Base-by-base conservation (phyloP, 441 rosid species). In the Gossypium gossypioides region DNA sequence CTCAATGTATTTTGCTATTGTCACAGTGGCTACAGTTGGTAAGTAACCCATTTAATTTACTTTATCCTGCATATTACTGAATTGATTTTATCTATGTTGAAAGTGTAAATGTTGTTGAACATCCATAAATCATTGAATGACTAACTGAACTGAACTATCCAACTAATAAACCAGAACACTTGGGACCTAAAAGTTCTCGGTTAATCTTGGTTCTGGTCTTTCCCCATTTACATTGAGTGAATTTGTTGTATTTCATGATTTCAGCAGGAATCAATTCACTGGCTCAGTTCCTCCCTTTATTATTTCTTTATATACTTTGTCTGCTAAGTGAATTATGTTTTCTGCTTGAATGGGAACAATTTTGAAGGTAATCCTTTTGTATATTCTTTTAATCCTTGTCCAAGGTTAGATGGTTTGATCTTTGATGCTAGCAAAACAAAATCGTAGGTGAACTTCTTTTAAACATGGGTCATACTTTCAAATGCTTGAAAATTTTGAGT, bases 21-120 rank as follows among this genome's bases (percentile, higher is more conserved):
- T 95, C 72, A 95, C 99, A 52, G 92, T 95, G 99, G 93, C 95
- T 51, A 91, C 99, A 52, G 93, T 95, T 58, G 99, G 99, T 95
- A 86, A 84, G 88, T 72, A 52, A 27, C 73, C 21, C 66, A 2
- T 77, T 55, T 73, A 6, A 52, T 60, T 70, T 24, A 12, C 59
- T 61, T 21, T 13, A 5, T 68, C 58, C 69, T 65, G 0, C 34
- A 18, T 24, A 67, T 48, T 63, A n/a, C 27, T 0, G 34, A 16
- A 25, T 22, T 60, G 37, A 32, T 1, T 42, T 57, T 12, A 55
- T 73, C 46, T 15, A 32, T 62, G n/a, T 6, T 7, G 34, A 62
- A 16, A 59, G 10, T 27, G 10, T 27, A 59, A 2, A 27, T 60
- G 6, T 32, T 29, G 46, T 60, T 13, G 46, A 44, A 7, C 8